phyloP scores from a whole-genome alignment of 306 rosid species.

The Rubus parviflorus region DNA sequence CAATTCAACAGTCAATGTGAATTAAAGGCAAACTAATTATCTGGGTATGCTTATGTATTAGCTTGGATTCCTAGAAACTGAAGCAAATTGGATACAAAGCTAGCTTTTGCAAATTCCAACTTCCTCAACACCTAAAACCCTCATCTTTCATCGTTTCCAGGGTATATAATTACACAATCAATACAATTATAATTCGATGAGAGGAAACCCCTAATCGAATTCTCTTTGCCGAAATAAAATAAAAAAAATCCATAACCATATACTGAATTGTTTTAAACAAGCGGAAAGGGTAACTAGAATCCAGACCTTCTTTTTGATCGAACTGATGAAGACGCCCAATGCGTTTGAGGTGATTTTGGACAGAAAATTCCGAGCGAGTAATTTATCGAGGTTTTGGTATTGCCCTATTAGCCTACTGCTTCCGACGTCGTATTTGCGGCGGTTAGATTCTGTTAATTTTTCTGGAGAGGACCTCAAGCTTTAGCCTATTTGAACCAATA shows the following conservation, averaged over 20 bases:
- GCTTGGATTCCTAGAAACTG: neutral
- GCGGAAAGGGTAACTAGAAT: neutral
- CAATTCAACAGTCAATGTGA: neutral
- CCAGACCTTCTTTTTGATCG: conserved; percentile 12
- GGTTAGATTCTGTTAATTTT: neutral
- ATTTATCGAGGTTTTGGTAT: neutral
- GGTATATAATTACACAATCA: neutral
- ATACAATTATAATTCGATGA: neutral
- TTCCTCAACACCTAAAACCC: neutral
- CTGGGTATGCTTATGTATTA: neutral
- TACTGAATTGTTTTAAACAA: neutral
- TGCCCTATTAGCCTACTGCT: neutral
- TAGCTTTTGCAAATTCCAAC: neutral
- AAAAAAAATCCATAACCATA: neutral
- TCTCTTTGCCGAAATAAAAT: neutral
- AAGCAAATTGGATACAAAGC: neutral
- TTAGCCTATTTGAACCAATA: too few relatives aligned
- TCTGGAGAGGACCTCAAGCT: neutral
- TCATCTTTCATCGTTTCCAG: neutral
- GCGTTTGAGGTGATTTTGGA: neutral
- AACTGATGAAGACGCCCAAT: neutral
- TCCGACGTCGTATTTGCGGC: neutral
- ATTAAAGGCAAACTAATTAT: neutral
- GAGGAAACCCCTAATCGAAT: too few relatives aligned
- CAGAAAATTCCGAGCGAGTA: neutral